Base-by-base conservation (phyloP, 169 alveolate species). In the Plasmodium vivax region DNA sequence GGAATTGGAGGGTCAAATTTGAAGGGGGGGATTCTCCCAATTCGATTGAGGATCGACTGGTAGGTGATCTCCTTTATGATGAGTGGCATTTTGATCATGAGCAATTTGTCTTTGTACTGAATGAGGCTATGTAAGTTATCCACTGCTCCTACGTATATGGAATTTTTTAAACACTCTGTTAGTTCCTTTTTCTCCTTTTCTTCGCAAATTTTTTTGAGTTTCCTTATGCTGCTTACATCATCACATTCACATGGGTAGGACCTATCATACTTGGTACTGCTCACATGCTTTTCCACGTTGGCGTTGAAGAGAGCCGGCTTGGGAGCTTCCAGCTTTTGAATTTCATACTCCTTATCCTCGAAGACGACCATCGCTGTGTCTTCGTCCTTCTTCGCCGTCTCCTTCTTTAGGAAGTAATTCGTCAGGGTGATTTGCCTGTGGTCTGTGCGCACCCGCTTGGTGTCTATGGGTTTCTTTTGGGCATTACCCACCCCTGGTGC, bases 71-170 rank as follows among this genome's bases (percentile, higher is more conserved):
- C 97, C 92, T 87, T 74, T 47, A 87, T 74, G 14, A 72, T 71
- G 12, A 91, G 32, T 32, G 92, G 95, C 71, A 96, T 95, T 92
- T 96, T 95, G 41, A 96, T 93, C 96, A 96, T 85, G 51, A 84
- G 83, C n/a, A 96, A 85, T 51, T 80, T 83, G 47, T 85, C 95
- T 6, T 95, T 88, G 92, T 96, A 96, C 81, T 97, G 98, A 51
- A 97, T 92, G 47, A 97, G 45, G 58, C 97, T 85, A 80, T 93
- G 92, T 41, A 92, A 85, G 62, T 56, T 87, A 80, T 97, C 98
- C 10, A 92, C 95, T 12, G 95, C 87, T 7, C 98, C 98, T 12
- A 97, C 98, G 88, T 87, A 92, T 43, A 83, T 92, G 4, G 97
- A 97, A 30, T 96, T 93, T 73, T 90, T 83, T 32, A 96, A 79